Base-by-base conservation (phyloP, 495 filamentous ascomycete species). In the Beverwykella pulmonaria region DNA sequence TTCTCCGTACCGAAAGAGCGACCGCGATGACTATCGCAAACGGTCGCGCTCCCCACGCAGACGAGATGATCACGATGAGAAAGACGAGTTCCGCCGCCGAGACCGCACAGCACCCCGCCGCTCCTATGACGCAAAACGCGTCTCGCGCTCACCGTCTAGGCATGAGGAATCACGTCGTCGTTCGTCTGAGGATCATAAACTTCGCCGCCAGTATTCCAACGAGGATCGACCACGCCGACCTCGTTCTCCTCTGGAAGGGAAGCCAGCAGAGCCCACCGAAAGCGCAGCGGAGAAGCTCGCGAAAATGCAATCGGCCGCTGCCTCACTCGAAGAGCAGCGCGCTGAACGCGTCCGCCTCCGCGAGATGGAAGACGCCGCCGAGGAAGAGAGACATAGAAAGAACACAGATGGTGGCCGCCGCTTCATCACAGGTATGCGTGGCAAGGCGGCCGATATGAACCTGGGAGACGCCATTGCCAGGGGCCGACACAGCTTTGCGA, bases 301-400 rank as follows among this genome's bases (percentile, higher is more conserved):
- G 19, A 90, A 88, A 34, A 98, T 98, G 94, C 90, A 92, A 71
- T 82, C 84, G 25, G 91, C 90, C 58, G 94, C 94, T n/a, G 80
- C 81, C 2, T 84, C 89, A 14, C 81, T 98, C 63, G 90, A 97
- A 74, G 69, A 81, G 39, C 86, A 89, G 53, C 90, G 94, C 20
- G 49, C 48, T 9, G 59, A 71, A 41, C 60, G 69, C 14, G 69
- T 71, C 0, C 85, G 86, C 52, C 82, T 84, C 47, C 86, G 92
- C 26, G 79, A 97, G 22, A 83, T 85, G 1, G 84, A 87, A 4
- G 81, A 94, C 41, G 83, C 82, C 30, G 83, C 44, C 78, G 83
- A 65, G 78, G 80, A 22, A 84, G 59, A 23, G 14, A 59, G 30
- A 44, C 61, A 47, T 23, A 52, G 29, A 32, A 26, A 60, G 5